Conservation (phyloP, 805 yeast genomes). For the Phaffomyces antillensis region DNA sequence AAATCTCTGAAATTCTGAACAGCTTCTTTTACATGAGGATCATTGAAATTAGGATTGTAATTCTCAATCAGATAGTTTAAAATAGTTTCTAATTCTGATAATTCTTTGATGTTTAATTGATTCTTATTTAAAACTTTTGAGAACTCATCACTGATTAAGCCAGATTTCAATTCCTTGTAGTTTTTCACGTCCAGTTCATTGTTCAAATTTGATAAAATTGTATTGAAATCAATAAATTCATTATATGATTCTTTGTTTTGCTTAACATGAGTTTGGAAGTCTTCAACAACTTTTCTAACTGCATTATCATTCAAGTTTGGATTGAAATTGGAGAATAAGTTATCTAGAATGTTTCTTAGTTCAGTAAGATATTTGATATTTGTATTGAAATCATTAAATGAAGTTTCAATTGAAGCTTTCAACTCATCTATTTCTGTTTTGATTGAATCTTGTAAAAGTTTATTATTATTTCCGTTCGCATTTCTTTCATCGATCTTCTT, state of each 20-base stretch:
- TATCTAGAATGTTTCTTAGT: constrained; percentile 33
- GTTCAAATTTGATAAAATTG: not conserved
- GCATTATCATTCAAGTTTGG: constrained; percentile 83
- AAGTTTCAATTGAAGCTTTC: constrained; percentile 12
- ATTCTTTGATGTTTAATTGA: constrained; percentile 12
- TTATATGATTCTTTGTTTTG: constrained; percentile 6
- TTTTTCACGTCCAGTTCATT: constrained; percentile 1
- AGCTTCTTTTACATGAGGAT: constrained; percentile 59
- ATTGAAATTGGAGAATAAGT: constrained; percentile 55
- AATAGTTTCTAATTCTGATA: constrained; percentile 34
- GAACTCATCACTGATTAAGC: constrained; percentile 4
- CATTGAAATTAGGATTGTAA: constrained; percentile 74
- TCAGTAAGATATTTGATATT: constrained; percentile 18
- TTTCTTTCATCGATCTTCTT: not conserved
- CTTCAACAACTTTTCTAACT: constrained; percentile 64
- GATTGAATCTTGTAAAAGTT: constrained; percentile 6
- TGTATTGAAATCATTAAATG: constrained; percentile 16
- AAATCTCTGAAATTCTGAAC: constrained; percentile 48
- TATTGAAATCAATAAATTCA: not conserved
- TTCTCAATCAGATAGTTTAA: constrained; percentile 40
- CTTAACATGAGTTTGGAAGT: constrained; percentile 22
- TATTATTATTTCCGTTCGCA: not conserved
- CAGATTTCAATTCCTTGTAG: not conserved
- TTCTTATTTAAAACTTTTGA: constrained; percentile 7
- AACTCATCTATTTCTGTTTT: constrained; percentile 1